Conservation (phyloP, 129 eudicot genomes). For the Silybum marianum region DNA sequence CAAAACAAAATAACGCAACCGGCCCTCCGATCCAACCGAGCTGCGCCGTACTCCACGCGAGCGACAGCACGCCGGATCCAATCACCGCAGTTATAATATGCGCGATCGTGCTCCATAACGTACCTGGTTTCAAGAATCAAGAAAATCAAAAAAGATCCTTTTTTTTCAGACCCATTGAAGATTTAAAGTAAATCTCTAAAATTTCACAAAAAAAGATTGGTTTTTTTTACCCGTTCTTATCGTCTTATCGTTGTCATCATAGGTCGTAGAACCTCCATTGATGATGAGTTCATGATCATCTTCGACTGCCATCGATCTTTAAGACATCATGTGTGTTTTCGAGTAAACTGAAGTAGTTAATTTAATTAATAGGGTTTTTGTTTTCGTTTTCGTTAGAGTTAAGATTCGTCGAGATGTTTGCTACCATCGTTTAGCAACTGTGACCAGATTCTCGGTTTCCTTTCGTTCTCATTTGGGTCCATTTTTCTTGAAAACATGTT, state of each 20-base stretch:
- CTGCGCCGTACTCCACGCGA: conserved; percentile 74
- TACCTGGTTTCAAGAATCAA: conserved; percentile 35
- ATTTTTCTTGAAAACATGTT: neutral
- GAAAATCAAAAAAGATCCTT: neutral
- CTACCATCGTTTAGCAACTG: conserved; percentile 11
- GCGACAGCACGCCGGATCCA: conserved; percentile 66
- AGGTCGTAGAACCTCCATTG: neutral
- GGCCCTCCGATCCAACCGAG: conserved; percentile 74
- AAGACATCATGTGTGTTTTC: neutral
- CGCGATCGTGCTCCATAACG: conserved; percentile 54
- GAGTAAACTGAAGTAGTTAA: neutral
- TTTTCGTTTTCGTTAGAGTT: conserved; percentile 1
- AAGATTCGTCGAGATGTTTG: neutral
- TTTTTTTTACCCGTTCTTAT: conserved; percentile 38
- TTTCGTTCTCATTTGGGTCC: conserved; percentile 12
- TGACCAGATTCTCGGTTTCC: conserved; percentile 10
- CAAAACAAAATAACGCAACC: conserved; percentile 40
- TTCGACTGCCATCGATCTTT: conserved; percentile 30
- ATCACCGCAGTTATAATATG: conserved; percentile 71
- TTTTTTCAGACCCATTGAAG: neutral
- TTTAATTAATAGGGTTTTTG: neutral
- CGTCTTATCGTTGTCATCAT: conserved; percentile 17
- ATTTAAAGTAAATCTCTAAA: no score
- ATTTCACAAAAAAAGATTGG: neutral
- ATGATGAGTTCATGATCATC: neutral